Evolutionary conservation across 257 asterid species (phyloP), one percentile per base, ranked within the genome.

Genomic region (Lycium ferocissimum): DNA sequence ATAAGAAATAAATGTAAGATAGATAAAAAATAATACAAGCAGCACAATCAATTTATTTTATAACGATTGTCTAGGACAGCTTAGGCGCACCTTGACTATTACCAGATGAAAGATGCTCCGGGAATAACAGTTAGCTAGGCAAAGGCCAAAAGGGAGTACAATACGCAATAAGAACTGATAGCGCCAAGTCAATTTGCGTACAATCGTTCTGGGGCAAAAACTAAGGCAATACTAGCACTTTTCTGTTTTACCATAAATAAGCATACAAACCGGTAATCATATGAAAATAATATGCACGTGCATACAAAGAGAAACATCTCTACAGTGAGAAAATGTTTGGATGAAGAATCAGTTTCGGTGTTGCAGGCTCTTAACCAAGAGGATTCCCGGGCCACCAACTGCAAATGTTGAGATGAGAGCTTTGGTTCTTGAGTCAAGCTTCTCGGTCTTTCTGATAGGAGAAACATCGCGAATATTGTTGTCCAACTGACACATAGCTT

Each of bases 371-470:
- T 71, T 90, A 11, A 81, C 85, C 81, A 90, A 88, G 26, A 88
- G 66, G 79, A 90, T 85, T 43, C 91, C 92, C 80, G 88, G 69
- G 33, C 92, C 85, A 17, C 90, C 86, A 40, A 88, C 10, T 8
- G 87, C 89, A 51, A 87, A 47, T 5, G 90, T 79, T 72, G 84
- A 73, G 12, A 84, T 56, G 18, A 90, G 66, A 75, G 90, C 54
- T 49, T 49, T 49, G 54, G 54, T 8, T 49, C 54, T 49, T 49
- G 54, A 9, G 54, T 49, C 12, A 49, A 49, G 8, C 54, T 49
- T 49, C 54, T 49, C 11, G 3, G 12, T 49, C 51, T 45, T 45
- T 45, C 33, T 26, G 33, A 26, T 26, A 26, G 33, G 33, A 26
- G 33, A 26, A 26, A 26, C 33, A 26, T 26, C 33, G 33, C 1